These are phyloP conservation scores for Diaporthe vaccinii DNA, from an alignment of 2,329 filamentous ascomycete genomes.

Conservation along the genomic window DNA sequence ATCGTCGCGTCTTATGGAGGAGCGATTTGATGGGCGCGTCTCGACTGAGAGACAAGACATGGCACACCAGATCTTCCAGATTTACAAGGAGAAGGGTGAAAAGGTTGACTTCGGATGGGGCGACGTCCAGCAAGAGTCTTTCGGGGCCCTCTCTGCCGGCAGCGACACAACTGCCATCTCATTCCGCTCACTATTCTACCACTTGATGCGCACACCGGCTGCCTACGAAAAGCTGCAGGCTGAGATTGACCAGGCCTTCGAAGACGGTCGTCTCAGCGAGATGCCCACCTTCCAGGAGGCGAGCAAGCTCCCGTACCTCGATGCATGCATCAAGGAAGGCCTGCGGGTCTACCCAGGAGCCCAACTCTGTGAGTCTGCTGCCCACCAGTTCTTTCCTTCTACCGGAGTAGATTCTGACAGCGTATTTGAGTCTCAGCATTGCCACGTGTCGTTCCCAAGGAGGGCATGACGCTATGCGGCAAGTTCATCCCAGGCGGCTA, in stretches of 20 bases:
- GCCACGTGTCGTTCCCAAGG: neutral
- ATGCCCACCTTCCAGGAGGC: constrained; percentile 45
- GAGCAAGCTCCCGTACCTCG: constrained; percentile 49
- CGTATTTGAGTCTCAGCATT: constrained; percentile 44
- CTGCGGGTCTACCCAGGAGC: constrained; percentile 39
- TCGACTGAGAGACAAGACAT: constrained; percentile 1
- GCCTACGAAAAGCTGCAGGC: constrained; percentile 40
- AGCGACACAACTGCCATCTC: constrained; percentile 51
- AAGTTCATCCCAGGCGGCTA: constrained; percentile 13
- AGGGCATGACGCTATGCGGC: neutral
- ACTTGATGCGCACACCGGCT: constrained; percentile 43
- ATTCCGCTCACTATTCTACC: constrained; percentile 47
- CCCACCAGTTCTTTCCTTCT: neutral
- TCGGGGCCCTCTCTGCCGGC: constrained; percentile 52
- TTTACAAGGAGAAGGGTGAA: neutral
- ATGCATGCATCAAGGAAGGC: constrained; percentile 52
- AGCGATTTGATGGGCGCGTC: constrained; percentile 3
- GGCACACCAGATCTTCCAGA: constrained; percentile 19
- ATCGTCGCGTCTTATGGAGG: neutral
- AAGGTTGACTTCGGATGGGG: constrained; percentile 9
- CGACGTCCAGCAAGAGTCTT: constrained; percentile 4
- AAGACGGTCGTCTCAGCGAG: constrained; percentile 29
- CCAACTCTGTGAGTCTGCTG: constrained; percentile 11
- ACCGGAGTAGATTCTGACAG: neutral
- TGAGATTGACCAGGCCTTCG: constrained; percentile 45